Percentiles rank a stretch among this genome's conserved stretches.
These are phyloP conservation scores for Puccinia coronata DNA, from an alignment of 1,284 basidiomycete genomes.

Conservation along the genomic window DNA sequence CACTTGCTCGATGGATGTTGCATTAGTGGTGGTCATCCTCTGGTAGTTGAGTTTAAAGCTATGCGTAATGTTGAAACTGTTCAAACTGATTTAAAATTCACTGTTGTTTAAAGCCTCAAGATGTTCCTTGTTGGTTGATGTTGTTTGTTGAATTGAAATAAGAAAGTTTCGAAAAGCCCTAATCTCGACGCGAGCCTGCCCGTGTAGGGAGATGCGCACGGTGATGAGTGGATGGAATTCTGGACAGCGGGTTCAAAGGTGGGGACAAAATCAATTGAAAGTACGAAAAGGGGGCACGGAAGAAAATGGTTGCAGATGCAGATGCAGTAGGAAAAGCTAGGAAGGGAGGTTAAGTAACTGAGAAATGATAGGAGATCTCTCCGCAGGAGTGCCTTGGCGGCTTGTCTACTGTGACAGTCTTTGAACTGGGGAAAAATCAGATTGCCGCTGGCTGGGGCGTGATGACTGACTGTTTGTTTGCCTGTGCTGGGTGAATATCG, in stretches of 20 bases:
- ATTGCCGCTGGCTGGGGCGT: background rate
- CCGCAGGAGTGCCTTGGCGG: background rate
- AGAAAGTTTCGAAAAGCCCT: background rate
- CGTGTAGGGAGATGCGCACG: background rate
- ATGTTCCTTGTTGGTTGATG: background rate
- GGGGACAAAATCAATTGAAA: background rate
- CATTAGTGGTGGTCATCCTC: background rate
- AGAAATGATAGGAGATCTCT: background rate
- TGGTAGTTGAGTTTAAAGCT: background rate
- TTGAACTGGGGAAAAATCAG: slow-evolving; percentile 1
- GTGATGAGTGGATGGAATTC: background rate
- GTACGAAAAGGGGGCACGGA: background rate
- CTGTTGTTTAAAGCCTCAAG: too few relatives aligned
- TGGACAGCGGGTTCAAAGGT: background rate
- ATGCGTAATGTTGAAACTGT: background rate
- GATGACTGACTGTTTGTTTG: background rate
- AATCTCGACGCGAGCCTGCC: slow-evolving; percentile 11
- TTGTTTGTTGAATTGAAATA: background rate
- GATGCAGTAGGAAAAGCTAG: background rate
- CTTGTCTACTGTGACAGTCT: background rate
- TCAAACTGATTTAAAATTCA: background rate
- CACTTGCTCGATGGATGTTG: background rate
- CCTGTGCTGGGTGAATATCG: background rate
- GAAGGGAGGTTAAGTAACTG: background rate
- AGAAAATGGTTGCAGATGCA: background rate